A percentile compares a stretch with the other conserved stretches of the same genome.
These are phyloP conservation scores for Ophiorrhiza pumila DNA, from an alignment of 257 asterid species.

Conservation along the genomic window DNA sequence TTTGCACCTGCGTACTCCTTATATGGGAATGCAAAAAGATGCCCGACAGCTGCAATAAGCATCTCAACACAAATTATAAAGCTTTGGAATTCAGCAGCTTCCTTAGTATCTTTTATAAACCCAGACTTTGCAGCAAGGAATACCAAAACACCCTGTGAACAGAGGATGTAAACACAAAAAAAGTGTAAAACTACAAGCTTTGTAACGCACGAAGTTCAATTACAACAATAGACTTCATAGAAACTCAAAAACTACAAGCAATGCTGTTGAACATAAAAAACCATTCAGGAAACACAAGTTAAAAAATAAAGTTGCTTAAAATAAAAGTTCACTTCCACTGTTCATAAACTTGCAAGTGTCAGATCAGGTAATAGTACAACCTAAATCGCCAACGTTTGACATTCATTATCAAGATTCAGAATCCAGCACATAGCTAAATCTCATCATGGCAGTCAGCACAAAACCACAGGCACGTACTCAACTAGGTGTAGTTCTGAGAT, in stretches of 20 bases:
- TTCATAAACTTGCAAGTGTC: not conserved
- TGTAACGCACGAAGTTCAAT: not conserved
- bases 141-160: constrained; percentile 79
- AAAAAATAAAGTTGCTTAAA: not conserved
- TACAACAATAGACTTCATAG: not conserved
- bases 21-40: constrained; percentile 89
- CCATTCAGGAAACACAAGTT: not conserved
- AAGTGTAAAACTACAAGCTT: constrained; percentile 13
- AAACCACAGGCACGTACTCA: not conserved
- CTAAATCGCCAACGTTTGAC: not conserved
- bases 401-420: not conserved
- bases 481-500: not conserved
- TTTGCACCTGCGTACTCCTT: constrained; percentile 96
- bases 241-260: not conserved
- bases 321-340: not conserved
- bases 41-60: constrained; percentile 94
- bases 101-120: constrained; percentile 64
- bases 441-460: not conserved
- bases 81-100: constrained; percentile 91
- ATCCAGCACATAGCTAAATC: not conserved
- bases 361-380: not conserved
- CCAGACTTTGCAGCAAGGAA: constrained; percentile 91
- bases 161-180: constrained; percentile 8
- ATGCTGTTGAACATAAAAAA: not conserved
- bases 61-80: constrained; percentile 90